A percentile compares a stretch with the other conserved stretches of the same genome.
Evolutionary conservation across 2,329 filamentous ascomycete species (phyloP).

Genomic region (Aspergillus melleus): DNA sequence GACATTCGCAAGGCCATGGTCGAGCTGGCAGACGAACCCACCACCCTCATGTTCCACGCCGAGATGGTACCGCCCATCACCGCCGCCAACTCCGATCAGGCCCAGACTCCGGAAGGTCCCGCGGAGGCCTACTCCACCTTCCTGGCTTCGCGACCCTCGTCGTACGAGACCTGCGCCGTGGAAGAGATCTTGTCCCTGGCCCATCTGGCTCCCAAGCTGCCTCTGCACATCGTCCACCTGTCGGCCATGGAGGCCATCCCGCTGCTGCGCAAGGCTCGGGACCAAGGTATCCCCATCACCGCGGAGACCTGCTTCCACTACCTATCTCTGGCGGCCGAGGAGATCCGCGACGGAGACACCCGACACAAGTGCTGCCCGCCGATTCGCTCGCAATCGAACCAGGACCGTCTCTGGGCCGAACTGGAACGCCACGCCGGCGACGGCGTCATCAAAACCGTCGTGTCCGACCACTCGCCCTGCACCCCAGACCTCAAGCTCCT

Average conservation of each 20-base stretch:
- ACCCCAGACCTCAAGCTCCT: slow-evolving; percentile 92
- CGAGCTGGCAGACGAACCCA: slow-evolving; percentile 75
- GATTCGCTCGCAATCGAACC: slow-evolving; percentile 78
- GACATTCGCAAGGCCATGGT: slow-evolving; percentile 81
- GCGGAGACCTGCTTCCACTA: slow-evolving; percentile 97
- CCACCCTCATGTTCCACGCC: slow-evolving; percentile 97
- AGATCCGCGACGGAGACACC: slow-evolving; percentile 81
- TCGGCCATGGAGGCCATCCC: slow-evolving; percentile 88
- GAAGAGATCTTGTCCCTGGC: slow-evolving; percentile 82
- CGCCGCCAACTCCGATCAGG: slow-evolving; percentile 73
- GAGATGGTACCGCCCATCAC: slow-evolving; percentile 94
- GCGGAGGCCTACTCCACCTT: slow-evolving; percentile 84
- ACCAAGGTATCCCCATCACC: slow-evolving; percentile 77
- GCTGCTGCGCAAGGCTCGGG: slow-evolving; percentile 71
- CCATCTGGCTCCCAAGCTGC: slow-evolving; percentile 74
- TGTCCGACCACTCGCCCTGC: slow-evolving; percentile 94
- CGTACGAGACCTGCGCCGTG: slow-evolving; percentile 89
- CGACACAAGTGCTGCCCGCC: slow-evolving; percentile 94
- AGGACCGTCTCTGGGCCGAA: slow-evolving; percentile 85
- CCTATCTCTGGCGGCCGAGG: slow-evolving; percentile 78
- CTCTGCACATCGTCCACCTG: slow-evolving; percentile 90
- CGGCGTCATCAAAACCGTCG: slow-evolving; percentile 85
- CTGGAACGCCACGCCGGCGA: slow-evolving; percentile 60
- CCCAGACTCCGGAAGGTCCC: slow-evolving; percentile 71
- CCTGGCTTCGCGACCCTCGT: slow-evolving; percentile 81